Base-by-base conservation (phyloP, 2,329 filamentous ascomycete genomes). In the Fusarium beomiforme region DNA sequence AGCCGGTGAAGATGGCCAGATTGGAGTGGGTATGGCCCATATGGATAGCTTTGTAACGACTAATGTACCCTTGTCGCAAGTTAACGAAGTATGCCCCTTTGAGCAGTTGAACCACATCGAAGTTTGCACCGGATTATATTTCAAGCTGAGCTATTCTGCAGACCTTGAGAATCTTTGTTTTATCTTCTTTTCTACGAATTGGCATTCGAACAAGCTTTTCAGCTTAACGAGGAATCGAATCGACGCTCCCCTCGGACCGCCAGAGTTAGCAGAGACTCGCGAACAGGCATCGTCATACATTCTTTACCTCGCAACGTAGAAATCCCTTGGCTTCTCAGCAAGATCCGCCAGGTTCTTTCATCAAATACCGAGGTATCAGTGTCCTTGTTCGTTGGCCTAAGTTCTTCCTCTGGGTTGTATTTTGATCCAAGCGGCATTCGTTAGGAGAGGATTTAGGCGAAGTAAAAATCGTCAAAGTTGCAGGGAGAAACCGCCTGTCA, bases 51-150 rank as follows among this genome's bases (percentile, higher is more conserved):
- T 74, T 59, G 54, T 49, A 62, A 59, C 66, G 54, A 67, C 51
- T 39, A 66, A 67, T 33, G 46, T 36, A 76, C 66, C 73, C 73
- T 75, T 75, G 72, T 76, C 72, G 55, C 42, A 46, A 49, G 43
- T 60, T 51, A 55, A 53, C 31, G 70, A 72, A 69, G 70, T 75
- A 49, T 76, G 53, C 63, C 75, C 68, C 60, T 67, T 37, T 37
- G 43, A 42, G 31, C 49, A 58, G 42, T 59, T 33, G 24, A 54
- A 41, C 54, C 61, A 64, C 47, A 55, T 50, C 50, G 43, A 71
- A 61, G 49, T 41, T 49, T 67, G 55, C 44, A 23, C 60, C 16
- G 31, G 64, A 67, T 66, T 37, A 37, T 69, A 74, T 72, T 68
- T 72, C 29, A 74, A 63, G 37, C 56, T 57, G 51, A 23, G 46